Conservation (phyloP, 73 alveolate species). For the Breviolum minutum region DNA sequence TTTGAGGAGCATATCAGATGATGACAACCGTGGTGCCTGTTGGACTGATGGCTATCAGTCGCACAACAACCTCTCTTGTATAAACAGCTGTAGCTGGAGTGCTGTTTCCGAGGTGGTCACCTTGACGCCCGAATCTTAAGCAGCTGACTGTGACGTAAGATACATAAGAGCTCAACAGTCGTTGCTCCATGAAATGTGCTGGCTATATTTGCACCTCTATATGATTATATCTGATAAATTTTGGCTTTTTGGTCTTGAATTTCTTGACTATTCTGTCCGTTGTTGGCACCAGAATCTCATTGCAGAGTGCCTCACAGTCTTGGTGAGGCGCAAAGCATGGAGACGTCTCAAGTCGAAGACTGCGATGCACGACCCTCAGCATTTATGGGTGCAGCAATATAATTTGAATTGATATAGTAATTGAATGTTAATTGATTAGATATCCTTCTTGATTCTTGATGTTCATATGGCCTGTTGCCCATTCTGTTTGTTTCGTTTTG, state of each 20-base stretch:
- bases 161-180: too few species aligned
- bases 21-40: background rate
- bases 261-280: background rate
- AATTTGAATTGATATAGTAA: background rate
- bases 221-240: too few species aligned
- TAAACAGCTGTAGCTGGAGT: too few species aligned
- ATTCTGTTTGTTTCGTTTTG: too few species aligned
- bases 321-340: background rate
- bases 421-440: background rate
- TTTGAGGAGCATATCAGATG: background rate
- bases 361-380: conserved; percentile 18
- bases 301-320: background rate
- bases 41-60: background rate
- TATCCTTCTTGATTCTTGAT: too few species aligned
- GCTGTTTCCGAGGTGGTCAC: too few species aligned
- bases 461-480: too few species aligned
- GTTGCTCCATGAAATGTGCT: too few species aligned
- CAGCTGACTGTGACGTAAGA: too few species aligned
- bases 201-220: too few species aligned
- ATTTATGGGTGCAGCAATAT: background rate
- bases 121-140: too few species aligned
- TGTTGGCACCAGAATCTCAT: background rate
- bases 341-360: background rate
- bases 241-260: background rate
- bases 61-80: too few species aligned